Evolutionary conservation across 257 asterid species (phyloP).

Genomic region (Thymus quinquecostatus): DNA sequence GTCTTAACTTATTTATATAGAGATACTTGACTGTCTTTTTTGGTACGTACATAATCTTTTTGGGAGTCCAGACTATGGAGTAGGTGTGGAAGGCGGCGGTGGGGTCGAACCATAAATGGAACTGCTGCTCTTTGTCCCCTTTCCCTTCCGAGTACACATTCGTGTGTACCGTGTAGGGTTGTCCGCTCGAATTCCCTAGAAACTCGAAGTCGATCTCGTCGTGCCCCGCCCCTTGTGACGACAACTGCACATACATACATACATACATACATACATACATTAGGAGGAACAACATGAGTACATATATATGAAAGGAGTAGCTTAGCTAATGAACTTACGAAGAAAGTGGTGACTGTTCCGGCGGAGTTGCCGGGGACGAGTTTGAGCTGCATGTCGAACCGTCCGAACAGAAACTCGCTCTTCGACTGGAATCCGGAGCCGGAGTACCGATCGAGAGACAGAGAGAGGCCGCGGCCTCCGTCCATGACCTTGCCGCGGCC

Average conservation of each 20-base stretch:
- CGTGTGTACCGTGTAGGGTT: constrained; percentile 50
- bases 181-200: constrained; percentile 41
- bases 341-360: constrained; percentile 55
- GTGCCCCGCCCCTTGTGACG: constrained; percentile 45
- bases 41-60: constrained; percentile 23
- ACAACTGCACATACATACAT: constrained; percentile 32
- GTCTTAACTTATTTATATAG: no score
- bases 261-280: background rate
- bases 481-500: constrained; percentile 42
- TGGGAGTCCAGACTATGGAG: constrained; percentile 48
- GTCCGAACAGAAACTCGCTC: constrained; percentile 26
- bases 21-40: no score
- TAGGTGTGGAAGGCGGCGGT: constrained; percentile 47
- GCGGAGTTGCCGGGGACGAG: constrained; percentile 42
- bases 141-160: constrained; percentile 49
- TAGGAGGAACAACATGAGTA: no score
- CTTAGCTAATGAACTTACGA: constrained; percentile 18
- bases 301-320: no score
- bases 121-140: constrained; percentile 51
- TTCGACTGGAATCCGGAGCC: constrained; percentile 32
- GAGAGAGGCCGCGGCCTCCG: constrained; percentile 38
- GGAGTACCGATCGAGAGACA: constrained; percentile 28
- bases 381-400: constrained; percentile 34
- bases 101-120: constrained; percentile 54
- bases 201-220: constrained; percentile 55